Evolutionary conservation across 2,329 filamentous ascomycete genomes (phyloP).

Genomic region (Periconia macrospinosa): DNA sequence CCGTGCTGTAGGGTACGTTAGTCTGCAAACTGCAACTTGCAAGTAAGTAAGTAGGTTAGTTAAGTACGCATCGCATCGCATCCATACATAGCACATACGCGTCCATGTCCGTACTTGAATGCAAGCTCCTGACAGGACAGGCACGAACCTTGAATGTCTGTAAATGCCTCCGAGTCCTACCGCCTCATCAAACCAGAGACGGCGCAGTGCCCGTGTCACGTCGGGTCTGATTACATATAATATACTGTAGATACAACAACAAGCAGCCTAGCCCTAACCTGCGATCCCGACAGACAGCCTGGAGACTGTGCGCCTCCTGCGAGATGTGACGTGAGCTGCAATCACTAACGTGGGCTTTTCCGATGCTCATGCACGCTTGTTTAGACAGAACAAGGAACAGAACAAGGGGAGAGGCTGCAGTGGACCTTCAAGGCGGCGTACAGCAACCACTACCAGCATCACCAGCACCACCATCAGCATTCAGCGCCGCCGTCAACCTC

Average conservation of each 20-base stretch:
- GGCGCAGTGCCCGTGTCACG: too few species aligned
- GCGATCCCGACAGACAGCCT: constrained; percentile 1
- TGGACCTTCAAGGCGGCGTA: too few species aligned
- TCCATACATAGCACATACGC: background rate
- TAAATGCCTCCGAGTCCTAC: background rate
- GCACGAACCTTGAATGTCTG: too few species aligned
- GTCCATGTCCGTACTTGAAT: background rate
- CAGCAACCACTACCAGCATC: constrained; percentile 13
- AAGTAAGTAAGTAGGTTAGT: too few species aligned
- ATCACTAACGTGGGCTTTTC: constrained; percentile 19
- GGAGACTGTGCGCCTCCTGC: background rate
- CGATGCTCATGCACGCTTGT: constrained; percentile 24
- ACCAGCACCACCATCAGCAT: constrained; percentile 12
- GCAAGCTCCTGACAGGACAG: too few species aligned
- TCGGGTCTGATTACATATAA: too few species aligned
- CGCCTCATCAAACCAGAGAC: too few species aligned
- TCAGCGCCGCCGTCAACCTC: constrained; percentile 13
- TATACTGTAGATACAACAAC: background rate
- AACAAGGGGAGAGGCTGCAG: constrained; percentile 20
- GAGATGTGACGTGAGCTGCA: constrained; percentile 13
- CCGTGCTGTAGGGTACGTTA: too few species aligned
- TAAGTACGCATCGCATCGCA: too few species aligned
- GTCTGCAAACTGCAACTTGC: too few species aligned
- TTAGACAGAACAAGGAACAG: constrained; percentile 8
- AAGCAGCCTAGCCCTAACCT: constrained; percentile 3